Conservation (phyloP, 305 asterid species). For the Caryopteris hybrid region DNA sequence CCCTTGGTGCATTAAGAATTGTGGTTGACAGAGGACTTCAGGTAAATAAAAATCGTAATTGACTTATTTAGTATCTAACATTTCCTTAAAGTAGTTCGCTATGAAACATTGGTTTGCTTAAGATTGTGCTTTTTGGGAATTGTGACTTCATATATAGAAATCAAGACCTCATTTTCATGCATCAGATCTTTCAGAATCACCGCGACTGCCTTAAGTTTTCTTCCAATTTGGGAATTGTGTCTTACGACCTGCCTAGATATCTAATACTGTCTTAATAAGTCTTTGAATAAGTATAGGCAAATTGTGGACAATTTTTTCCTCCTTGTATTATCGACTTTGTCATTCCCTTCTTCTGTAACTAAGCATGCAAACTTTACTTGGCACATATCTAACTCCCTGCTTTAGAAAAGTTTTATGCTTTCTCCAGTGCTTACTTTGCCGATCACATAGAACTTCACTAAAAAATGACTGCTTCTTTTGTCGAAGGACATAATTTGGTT, state of each 20-base stretch:
- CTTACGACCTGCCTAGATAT: background rate
- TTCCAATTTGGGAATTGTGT: background rate
- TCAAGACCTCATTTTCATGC: background rate
- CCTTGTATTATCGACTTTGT: background rate
- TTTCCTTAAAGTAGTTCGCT: background rate
- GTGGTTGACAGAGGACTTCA: constrained; percentile 81
- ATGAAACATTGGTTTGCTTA: background rate
- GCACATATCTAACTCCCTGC: background rate
- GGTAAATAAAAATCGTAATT: constrained; percentile 33
- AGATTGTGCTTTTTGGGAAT: background rate
- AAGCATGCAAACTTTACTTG: background rate
- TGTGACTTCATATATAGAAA: background rate
- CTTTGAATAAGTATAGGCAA: background rate
- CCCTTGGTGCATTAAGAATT: constrained; percentile 70
- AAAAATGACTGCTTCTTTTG: background rate
- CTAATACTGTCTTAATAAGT: background rate
- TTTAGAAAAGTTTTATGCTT: background rate
- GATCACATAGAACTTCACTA: background rate
- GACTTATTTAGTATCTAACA: background rate
- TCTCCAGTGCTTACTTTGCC: background rate
- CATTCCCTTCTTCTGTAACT: background rate
- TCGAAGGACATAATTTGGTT: background rate
- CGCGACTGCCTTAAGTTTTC: background rate
- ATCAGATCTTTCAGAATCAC: background rate
- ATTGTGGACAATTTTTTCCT: background rate